phyloP scores from a whole-genome alignment of 2,329 filamentous ascomycete genomes.

The Xylaria sp. region DNA sequence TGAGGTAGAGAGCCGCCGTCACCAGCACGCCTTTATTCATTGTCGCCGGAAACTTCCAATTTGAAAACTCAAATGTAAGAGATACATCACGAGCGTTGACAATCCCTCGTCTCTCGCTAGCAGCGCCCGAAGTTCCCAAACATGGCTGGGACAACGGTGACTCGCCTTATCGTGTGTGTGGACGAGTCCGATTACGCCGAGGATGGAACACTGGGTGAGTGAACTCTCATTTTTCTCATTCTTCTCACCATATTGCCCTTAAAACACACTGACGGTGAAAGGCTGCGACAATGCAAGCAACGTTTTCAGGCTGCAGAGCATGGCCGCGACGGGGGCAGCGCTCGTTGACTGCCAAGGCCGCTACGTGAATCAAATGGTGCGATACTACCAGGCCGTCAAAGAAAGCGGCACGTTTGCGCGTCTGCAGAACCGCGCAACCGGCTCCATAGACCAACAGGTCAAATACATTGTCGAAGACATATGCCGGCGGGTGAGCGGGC shows the following conservation, averaged over 20 bases:
- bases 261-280: slow-evolving; percentile 18
- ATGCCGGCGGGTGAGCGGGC: slow-evolving; percentile 1
- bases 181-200: slow-evolving; percentile 28
- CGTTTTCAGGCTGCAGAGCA: slow-evolving; percentile 18
- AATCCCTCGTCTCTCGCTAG: not conserved
- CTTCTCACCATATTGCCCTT: not conserved
- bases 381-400: slow-evolving; percentile 22
- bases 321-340: slow-evolving; percentile 17
- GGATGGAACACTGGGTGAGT: slow-evolving; percentile 30
- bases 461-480: slow-evolving; percentile 29
- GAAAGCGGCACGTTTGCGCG: slow-evolving; percentile 11
- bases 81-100: not conserved
- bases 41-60: not conserved
- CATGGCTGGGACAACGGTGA: slow-evolving; percentile 16
- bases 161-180: slow-evolving; percentile 27
- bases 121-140: slow-evolving; percentile 2
- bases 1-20: not conserved
- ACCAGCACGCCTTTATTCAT: not conserved
- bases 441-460: slow-evolving; percentile 25
- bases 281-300: slow-evolving; percentile 29
- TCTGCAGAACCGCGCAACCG: slow-evolving; percentile 7
- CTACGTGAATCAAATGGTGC: slow-evolving; percentile 17
- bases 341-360: slow-evolving; percentile 6
- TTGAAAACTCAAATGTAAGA: not conserved
- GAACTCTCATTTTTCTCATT: not conserved